phyloP scores from a whole-genome alignment of 2,329 filamentous ascomycete genomes.

The Lachnellula subtilissima region DNA sequence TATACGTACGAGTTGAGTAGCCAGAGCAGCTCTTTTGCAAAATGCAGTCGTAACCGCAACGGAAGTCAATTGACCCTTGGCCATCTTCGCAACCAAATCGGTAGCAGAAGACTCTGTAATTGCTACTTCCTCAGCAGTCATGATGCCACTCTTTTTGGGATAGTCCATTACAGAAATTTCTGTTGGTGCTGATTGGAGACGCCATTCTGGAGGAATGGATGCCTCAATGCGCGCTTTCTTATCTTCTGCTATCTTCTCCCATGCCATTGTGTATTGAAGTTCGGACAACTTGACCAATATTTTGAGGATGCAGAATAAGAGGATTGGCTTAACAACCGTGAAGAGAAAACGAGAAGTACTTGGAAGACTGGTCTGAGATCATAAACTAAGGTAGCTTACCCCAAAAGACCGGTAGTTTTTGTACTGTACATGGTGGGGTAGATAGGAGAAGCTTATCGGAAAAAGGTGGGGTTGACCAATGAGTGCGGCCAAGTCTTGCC shows the following conservation, averaged over 20 bases:
- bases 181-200: conserved; percentile 14
- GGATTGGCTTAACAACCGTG: background rate
- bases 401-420: background rate
- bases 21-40: conserved; percentile 45
- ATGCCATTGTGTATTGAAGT: conserved; percentile 11
- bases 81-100: conserved; percentile 23
- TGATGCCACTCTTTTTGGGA: conserved; percentile 22
- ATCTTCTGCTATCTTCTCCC: conserved; percentile 19
- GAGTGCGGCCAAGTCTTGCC: background rate
- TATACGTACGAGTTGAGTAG: conserved; percentile 37
- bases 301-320: background rate
- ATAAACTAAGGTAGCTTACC: too few species aligned
- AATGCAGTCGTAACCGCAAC: conserved; percentile 41
- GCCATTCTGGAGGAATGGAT: conserved; percentile 24
- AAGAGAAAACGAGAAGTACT: background rate
- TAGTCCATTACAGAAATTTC: conserved; percentile 20
- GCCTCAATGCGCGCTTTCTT: conserved; percentile 19
- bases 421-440: background rate
- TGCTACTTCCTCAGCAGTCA: conserved; percentile 21
- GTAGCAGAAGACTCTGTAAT: conserved; percentile 27
- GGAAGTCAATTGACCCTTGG: conserved; percentile 22
- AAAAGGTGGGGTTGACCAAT: background rate
- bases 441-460: background rate
- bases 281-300: background rate
- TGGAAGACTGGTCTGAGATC: too few species aligned